Evolutionary conservation across 2,329 filamentous ascomycete genomes (phyloP).

Genomic region (Cladosporium sp.): DNA sequence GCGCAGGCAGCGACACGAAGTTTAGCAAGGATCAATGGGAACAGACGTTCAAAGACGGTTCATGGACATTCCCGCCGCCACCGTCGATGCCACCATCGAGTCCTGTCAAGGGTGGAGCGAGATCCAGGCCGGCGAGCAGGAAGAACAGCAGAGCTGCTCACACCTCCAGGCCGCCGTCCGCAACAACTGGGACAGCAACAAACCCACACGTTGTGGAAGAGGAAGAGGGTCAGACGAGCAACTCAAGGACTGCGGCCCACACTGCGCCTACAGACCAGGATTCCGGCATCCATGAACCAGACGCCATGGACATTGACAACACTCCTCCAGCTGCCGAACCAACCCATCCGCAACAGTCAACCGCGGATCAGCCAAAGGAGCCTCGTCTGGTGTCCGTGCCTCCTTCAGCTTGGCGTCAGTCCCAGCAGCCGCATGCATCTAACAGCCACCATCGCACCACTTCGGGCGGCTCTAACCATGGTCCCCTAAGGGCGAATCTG

Average conservation of each 20-base stretch:
- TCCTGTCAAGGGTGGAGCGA: constrained; percentile 28
- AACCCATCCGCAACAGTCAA: constrained; percentile 21
- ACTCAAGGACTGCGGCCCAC: not conserved
- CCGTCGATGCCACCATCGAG: constrained; percentile 22
- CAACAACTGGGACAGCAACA: constrained; percentile 20
- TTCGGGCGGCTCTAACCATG: constrained; percentile 17
- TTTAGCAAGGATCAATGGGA: constrained; percentile 47
- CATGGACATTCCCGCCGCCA: constrained; percentile 38
- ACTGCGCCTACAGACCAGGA: not conserved
- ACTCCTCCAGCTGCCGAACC: constrained; percentile 32
- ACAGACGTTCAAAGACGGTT: constrained; percentile 46
- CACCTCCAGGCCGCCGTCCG: constrained; percentile 20
- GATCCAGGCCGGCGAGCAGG: constrained; percentile 32
- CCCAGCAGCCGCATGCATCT: constrained; percentile 22
- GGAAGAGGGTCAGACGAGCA: constrained; percentile 30
- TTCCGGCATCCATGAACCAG: constrained; percentile 22
- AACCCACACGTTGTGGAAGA: constrained; percentile 35
- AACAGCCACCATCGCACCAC: constrained; percentile 23
- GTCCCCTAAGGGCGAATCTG: constrained; percentile 41
- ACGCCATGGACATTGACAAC: constrained; percentile 52
- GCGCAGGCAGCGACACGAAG: constrained; percentile 28
- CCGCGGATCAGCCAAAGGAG: constrained; percentile 24
- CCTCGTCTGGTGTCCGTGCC: constrained; percentile 37
- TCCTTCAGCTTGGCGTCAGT: constrained; percentile 34
- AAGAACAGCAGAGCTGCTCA: constrained; percentile 28